Base-by-base conservation (phyloP, 1,284 basidiomycete genomes). In the Boletus nobilissimus region DNA sequence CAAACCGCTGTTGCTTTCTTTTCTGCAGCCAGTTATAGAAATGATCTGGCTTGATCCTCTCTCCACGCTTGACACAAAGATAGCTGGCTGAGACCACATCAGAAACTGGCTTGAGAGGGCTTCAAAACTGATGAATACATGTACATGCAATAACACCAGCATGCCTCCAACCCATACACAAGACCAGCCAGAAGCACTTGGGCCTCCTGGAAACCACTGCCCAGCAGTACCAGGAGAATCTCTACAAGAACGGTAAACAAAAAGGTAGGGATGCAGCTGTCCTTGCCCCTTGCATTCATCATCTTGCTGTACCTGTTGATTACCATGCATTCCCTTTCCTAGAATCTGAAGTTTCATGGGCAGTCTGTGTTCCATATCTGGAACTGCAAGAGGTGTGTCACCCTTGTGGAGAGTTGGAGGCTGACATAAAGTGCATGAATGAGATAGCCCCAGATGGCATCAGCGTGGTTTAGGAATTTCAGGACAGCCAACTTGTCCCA, bases 271-370 rank as follows among this genome's bases (percentile, higher is more conserved):
- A 48, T 54, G 24, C 78, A 79, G 3, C 5, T 8, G 13, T 79
- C 78, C 54, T 5, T 64, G 0, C 70, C 76, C 57, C 68, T 78
- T 3, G 54, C 0, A 36, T 78, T 46, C 1, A 65, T 78, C 4
- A 76, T 73, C 39, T 78, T 78, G 48, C 76, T 77, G 57, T 78
- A 78, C 39, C 69, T 60, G 0, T 7, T 40, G 11, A 78, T 22
- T 19, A 77, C 22, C 11, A 78, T 32, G 0, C 34, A 62, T 26
- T 78, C 72, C 3, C 46, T 13, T 0, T 76, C 76, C 54, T 78
- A 76, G 29, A 78, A 78, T 6, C 67, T 2, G 2, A 78, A 19
- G 19, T 65, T 78, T 3, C 69, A 51, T 0, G 72, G 72, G 2
- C 72, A 26, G 38, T 78, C 72, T 2, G 57, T 62, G 34, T 78